A percentile compares a stretch with the other conserved stretches of the same genome.
These are phyloP conservation scores for Pleurotus tuoliensis DNA, from an alignment of 768 basidiomycete species.

Conservation along the genomic window DNA sequence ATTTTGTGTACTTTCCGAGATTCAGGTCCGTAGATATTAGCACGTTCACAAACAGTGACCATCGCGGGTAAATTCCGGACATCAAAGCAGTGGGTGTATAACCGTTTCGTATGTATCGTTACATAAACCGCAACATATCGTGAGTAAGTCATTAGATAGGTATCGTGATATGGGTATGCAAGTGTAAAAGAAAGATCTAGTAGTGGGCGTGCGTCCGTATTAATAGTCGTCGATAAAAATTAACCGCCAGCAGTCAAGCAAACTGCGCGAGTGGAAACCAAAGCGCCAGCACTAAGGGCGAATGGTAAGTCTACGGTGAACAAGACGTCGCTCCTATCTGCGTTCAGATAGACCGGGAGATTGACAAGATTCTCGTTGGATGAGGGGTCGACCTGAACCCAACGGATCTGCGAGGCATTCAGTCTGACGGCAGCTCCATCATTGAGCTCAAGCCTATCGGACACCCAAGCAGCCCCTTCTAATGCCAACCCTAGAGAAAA, in stretches of 20 bases:
- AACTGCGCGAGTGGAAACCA: constrained; percentile 85
- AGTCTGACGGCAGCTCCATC: constrained; percentile 79
- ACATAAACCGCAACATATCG: background rate
- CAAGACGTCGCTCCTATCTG: constrained; percentile 83
- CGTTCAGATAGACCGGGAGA: constrained; percentile 90
- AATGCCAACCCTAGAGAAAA: constrained; percentile 65
- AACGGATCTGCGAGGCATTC: constrained; percentile 79
- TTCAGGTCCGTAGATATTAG: too few species aligned
- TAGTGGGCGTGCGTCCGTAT: too few species aligned
- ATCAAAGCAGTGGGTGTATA: too few species aligned
- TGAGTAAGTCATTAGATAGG: background rate
- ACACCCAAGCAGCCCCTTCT: constrained; percentile 80
- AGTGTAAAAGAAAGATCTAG: background rate
- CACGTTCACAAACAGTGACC: too few species aligned
- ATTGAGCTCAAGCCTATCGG: constrained; percentile 72
- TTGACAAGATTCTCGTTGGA: constrained; percentile 47
- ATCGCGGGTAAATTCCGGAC: too few species aligned
- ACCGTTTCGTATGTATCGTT: too few species aligned
- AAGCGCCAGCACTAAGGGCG: constrained; percentile 56
- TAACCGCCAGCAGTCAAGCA: constrained; percentile 83
- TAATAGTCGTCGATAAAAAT: background rate
- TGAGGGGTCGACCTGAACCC: constrained; percentile 62
- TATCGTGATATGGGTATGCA: constrained; percentile 10
- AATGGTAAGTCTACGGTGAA: constrained; percentile 88
- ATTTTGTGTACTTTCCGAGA: too few species aligned